Evolutionary conservation across 345 rosid genomes (phyloP).

Genomic region (Corymbia maculata): DNA sequence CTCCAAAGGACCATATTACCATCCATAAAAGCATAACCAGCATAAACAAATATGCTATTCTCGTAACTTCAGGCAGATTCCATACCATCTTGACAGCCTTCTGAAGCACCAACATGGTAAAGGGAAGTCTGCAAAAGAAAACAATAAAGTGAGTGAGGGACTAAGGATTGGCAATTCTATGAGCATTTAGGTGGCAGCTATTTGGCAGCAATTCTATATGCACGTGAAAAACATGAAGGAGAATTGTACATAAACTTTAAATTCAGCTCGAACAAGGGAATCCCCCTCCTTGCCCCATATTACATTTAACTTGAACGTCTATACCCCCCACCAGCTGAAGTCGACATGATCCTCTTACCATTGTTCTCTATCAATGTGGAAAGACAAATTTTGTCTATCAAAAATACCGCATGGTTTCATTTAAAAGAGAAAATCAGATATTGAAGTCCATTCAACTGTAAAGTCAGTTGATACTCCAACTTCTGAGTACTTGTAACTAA

Average conservation of each 20-base stretch:
- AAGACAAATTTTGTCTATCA: neutral
- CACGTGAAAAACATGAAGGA: neutral
- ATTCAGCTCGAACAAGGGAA: neutral
- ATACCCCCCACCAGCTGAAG: neutral
- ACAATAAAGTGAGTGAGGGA: neutral
- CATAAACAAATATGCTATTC: constrained; percentile 78
- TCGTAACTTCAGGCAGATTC: constrained; percentile 80
- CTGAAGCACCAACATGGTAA: constrained; percentile 77
- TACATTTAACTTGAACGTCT: neutral
- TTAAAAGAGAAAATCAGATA: neutral
- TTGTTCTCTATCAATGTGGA: neutral
- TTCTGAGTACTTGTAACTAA: neutral
- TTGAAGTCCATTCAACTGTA: neutral
- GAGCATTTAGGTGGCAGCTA: neutral
- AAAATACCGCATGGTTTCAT: neutral
- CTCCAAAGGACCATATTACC: constrained; percentile 88
- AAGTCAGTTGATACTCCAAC: neutral
- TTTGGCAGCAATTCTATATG: neutral
- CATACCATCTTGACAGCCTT: constrained; percentile 84
- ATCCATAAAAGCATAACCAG: constrained; percentile 78
- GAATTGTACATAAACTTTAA: neutral
- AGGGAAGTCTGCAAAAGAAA: constrained; percentile 65
- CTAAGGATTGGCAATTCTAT: neutral
- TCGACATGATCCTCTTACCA: neutral
- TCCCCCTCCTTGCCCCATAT: neutral